Conservation (phyloP, 2,329 filamentous ascomycete genomes). For the Samsoniella hepiali region DNA sequence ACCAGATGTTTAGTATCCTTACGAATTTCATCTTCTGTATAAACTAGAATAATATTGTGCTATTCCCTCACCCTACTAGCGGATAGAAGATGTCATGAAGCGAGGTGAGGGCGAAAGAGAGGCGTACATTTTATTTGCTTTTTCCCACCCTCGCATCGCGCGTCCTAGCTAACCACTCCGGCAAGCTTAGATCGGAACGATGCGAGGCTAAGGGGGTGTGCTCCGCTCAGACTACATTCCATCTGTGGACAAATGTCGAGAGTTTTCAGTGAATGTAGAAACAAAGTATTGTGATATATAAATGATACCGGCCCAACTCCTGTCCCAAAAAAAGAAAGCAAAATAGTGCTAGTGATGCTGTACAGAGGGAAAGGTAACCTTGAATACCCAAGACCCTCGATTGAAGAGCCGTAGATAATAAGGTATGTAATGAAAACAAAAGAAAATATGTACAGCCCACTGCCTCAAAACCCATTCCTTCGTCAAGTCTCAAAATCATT, state of each 20-base stretch:
- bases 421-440: not conserved
- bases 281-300: conserved; percentile 1
- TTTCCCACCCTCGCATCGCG: not conserved
- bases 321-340: not conserved
- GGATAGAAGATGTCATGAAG: not conserved
- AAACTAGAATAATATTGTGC: no score
- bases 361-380: not conserved
- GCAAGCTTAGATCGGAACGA: conserved; percentile 3
- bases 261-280: not conserved
- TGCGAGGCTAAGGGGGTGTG: conserved; percentile 1
- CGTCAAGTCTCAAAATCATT: conserved; percentile 8
- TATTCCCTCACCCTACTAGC: not conserved
- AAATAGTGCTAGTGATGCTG: conserved; percentile 3
- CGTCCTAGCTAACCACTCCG: not conserved
- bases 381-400: not conserved
- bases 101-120: not conserved
- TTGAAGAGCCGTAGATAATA: not conserved
- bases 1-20: no score
- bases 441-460: not conserved
- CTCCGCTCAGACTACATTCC: not conserved
- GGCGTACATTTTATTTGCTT: not conserved
- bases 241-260: not conserved
- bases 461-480: not conserved
- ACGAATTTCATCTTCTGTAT: no score
- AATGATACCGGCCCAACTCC: conserved; percentile 8